phyloP scores from a whole-genome alignment of 2,329 filamentous ascomycete genomes.

The Ascocoryne sarcoides region DNA sequence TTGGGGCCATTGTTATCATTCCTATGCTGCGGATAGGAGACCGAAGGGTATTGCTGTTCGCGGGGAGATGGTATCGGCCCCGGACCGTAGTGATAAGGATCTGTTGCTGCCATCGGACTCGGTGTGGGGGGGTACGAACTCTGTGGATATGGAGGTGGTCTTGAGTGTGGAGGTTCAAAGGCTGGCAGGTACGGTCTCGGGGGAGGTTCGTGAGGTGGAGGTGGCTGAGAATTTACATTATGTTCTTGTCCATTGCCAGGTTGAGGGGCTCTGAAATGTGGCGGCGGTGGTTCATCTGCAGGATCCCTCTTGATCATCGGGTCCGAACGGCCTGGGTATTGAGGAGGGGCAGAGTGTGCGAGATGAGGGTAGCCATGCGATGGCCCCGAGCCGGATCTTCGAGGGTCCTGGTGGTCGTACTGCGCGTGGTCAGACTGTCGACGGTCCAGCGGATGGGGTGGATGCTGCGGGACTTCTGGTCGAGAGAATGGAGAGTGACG shows the following conservation, averaged over 20 bases:
- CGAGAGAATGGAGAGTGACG: conserved; percentile 24
- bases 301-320: conserved; percentile 47
- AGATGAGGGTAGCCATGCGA: conserved; percentile 18
- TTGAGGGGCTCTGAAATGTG: conserved; percentile 29
- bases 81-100: conserved; percentile 18
- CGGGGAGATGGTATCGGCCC: conserved; percentile 9
- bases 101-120: conserved; percentile 24
- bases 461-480: conserved; percentile 29
- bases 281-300: conserved; percentile 28
- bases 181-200: conserved; percentile 15
- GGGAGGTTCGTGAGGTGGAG: conserved; percentile 20
- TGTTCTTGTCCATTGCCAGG: conserved; percentile 22
- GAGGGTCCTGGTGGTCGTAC: conserved; percentile 36
- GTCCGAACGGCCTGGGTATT: conserved; percentile 39
- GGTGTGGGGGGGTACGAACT: conserved; percentile 16
- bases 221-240: conserved; percentile 19
- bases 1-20: conserved; percentile 10
- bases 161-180: conserved; percentile 13
- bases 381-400: conserved; percentile 22
- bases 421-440: conserved; percentile 46
- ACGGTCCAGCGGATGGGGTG: conserved; percentile 33
- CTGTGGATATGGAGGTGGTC: conserved; percentile 12
- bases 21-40: conserved; percentile 16
- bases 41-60: conserved; percentile 16
- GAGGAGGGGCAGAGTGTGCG: conserved; percentile 24